Evolutionary conservation across 2,329 filamentous ascomycete genomes (phyloP), one percentile per base, ranked within the genome.

Genomic region (Sordariomycetes sp.): DNA sequence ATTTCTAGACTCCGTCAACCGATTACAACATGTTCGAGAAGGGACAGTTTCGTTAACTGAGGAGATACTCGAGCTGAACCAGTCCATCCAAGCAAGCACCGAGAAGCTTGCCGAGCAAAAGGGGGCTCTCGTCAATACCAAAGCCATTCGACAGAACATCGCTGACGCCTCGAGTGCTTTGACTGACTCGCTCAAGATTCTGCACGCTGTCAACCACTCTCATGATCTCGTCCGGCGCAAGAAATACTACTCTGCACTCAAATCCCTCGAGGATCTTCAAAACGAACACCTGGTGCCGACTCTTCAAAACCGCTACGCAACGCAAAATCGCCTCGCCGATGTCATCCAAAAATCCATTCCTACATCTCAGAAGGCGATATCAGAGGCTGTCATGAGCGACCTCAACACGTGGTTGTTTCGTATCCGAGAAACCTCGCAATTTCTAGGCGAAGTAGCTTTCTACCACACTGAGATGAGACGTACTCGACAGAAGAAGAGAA

Each of bases 261-360:
- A 94, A 46, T 90, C 90, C 4, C 68, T 98, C 30, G 92, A 96
- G 48, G 92, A 98, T 54, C 68, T 98, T 26, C 90, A 96, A 53
- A 95, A 94, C 57, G 88, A 98, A 44, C 86, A 96, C 52, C 72
- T 98, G 14, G 64, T 80, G 11, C 76, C 76, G 14, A 79, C 70
- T 30, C 72, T 81, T 40, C 76, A 81, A 50, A 81, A 80, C 43
- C 88, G 88, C 51, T 92, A 93, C 46, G 86, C 94, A 8, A 93
- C 86, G 2, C 86, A 95, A 44, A 93, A 95, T 59, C 90, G 88
- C 50, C 81, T 98, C 43, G 92, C 92, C 21, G 86, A 93, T 51
- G 77, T 94, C 64, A 96, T 98, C 43, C 90, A 95, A 55, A 87
- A 86, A 46, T 96, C 90, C 1, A 90, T 96, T 21, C 92, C 92